Percentiles rank a stretch among this genome's conserved stretches.
Evolutionary conservation across 2,329 filamentous ascomycete genomes (phyloP).

Genomic region (Alternaria ventricosa): DNA sequence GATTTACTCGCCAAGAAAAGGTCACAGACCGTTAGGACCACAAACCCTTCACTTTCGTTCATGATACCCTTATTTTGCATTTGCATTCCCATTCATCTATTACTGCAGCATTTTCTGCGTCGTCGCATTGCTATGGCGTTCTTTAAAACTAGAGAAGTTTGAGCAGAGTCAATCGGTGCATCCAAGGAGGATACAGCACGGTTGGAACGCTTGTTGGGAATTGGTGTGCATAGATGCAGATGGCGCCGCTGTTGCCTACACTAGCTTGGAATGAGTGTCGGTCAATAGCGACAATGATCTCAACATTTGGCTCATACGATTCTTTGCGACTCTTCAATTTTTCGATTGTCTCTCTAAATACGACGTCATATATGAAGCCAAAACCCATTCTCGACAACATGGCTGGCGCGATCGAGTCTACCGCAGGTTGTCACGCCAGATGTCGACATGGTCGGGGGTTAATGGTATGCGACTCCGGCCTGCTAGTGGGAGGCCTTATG

Average conservation of each 20-base stretch:
- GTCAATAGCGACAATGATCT: constrained; percentile 9
- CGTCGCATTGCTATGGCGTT: constrained; percentile 32
- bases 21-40: constrained; percentile 19
- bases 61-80: constrained; percentile 35
- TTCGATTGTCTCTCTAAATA: background rate
- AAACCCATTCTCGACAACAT: background rate
- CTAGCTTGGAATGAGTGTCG: constrained; percentile 26
- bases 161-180: constrained; percentile 18
- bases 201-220: constrained; percentile 25
- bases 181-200: constrained; percentile 8
- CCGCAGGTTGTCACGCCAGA: constrained; percentile 24
- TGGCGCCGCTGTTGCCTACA: constrained; percentile 30
- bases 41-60: constrained; percentile 31
- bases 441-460: constrained; percentile 21
- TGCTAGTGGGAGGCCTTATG: constrained; percentile 43
- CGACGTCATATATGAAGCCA: background rate
- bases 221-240: constrained; percentile 28
- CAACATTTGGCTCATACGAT: background rate
- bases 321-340: background rate
- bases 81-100: background rate
- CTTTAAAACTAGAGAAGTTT: constrained; percentile 19
- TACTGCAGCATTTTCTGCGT: constrained; percentile 7
- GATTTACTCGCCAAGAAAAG: constrained; percentile 1
- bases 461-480: constrained; percentile 36
- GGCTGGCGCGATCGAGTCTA: constrained; percentile 18